These are phyloP conservation scores for Jasminum sambac DNA, from an alignment of 257 asterid genomes.

Conservation along the genomic window DNA sequence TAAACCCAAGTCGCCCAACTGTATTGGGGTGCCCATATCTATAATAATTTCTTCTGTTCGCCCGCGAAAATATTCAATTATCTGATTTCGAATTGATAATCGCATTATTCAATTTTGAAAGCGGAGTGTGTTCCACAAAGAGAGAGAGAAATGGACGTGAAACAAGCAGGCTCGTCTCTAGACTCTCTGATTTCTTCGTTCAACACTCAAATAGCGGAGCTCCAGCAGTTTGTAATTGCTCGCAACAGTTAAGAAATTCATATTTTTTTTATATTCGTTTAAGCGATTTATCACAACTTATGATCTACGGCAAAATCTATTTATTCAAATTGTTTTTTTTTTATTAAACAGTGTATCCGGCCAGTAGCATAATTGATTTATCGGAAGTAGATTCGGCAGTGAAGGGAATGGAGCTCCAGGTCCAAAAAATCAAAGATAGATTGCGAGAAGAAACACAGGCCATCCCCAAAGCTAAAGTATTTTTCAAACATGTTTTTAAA, in stretches of 20 bases:
- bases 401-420: conserved; percentile 88
- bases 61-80: too few relatives aligned
- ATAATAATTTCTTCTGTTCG: too few relatives aligned
- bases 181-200: conserved; percentile 72
- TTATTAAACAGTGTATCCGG: conserved; percentile 71
- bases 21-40: too few relatives aligned
- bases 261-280: not conserved
- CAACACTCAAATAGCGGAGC: conserved; percentile 76
- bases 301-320: not conserved
- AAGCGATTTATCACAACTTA: not conserved
- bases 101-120: too few relatives aligned
- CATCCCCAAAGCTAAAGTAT: conserved; percentile 87
- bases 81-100: too few relatives aligned
- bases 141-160: conserved; percentile 52
- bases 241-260: conserved; percentile 62
- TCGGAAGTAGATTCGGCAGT: conserved; percentile 72
- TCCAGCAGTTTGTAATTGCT: conserved; percentile 87
- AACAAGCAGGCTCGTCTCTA: conserved; percentile 76
- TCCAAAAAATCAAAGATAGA: conserved; percentile 66
- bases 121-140: not conserved
- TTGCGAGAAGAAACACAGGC: conserved; percentile 79
- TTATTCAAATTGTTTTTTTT: not conserved
- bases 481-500: not conserved
- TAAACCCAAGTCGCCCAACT: too few relatives aligned
- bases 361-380: conserved; percentile 70